Base-by-base conservation (phyloP, 2,329 filamentous ascomycete genomes). In the Cercospora sp. region DNA sequence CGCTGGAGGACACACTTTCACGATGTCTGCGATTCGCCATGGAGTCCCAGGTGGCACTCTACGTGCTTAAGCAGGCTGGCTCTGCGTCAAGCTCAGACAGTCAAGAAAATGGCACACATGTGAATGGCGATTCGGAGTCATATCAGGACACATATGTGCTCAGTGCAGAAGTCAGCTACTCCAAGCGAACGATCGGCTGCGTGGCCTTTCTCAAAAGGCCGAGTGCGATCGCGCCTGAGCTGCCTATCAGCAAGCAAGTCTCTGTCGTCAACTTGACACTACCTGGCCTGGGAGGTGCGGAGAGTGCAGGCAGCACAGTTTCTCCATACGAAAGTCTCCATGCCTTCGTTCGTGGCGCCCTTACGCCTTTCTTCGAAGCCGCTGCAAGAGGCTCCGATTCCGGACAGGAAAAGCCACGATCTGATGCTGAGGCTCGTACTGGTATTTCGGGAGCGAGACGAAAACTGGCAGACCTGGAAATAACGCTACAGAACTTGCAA, bases 401-500 rank as follows among this genome's bases (percentile, higher is more conserved):
- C 61, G 88, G 89, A 16, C 83, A 85, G 33, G 74, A 79, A 64
- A 90, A 92, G 77, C 89, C 89, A 71, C 89, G 93, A 75, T 88
- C 91, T 20, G 94, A 98, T 76, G 89, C 92, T 61, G 95, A 98
- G 77, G 89, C 92, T 55, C 96, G 97, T 83, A 97, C 93, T 18
- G 95, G 95, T 68, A 94, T 99, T 70, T 93, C 95, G 16, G 93
- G 94, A n/a, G 94, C 95, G 20, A 97, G 97, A 85, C 97, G 97
- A 87, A 92, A 93, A 77, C 90, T 98, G 79, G 95, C 94, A 61
- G 96, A 99, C 79, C 82, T 99, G 73, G 94, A 97, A 79, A 85
- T 97, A 74, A 95, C 91, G 73, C 83, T 99, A 75, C 86, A 93
- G 67, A 94, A 99, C 77, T 85, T 99, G 64, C 94, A 97, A 80